phyloP scores from a whole-genome alignment of 139 green algal genomes.

The Micractinium conductrix region DNA sequence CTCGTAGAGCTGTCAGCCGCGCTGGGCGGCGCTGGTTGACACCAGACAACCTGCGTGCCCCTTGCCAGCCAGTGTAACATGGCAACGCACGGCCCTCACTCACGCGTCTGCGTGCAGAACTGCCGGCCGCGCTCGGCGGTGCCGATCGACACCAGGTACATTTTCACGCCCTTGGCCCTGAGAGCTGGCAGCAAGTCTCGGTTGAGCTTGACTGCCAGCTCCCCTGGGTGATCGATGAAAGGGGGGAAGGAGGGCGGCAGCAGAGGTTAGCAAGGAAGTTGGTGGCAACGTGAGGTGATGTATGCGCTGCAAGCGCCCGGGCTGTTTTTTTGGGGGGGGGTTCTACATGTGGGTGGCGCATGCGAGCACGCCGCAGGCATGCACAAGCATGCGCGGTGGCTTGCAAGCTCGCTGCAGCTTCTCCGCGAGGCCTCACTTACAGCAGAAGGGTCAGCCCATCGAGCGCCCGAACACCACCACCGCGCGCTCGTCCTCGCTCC shows the following conservation, averaged over 20 bases:
- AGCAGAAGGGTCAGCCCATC: slow-evolving; percentile 80
- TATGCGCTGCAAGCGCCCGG: neutral
- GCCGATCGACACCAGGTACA: slow-evolving; percentile 84
- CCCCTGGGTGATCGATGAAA: slow-evolving; percentile 18
- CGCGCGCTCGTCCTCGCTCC: slow-evolving; percentile 59
- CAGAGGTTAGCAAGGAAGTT: neutral
- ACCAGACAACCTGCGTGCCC: neutral
- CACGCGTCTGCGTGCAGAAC: slow-evolving; percentile 75
- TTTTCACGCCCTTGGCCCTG: slow-evolving; percentile 63
- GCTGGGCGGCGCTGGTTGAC: slow-evolving; percentile 44
- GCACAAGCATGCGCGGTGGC: neutral
- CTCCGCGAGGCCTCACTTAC: neutral
- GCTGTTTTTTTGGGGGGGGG: too few species aligned
- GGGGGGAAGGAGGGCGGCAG: neutral
- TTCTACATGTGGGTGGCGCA: neutral
- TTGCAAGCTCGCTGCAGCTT: neutral
- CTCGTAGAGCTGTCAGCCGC: slow-evolving; percentile 70
- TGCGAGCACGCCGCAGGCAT: neutral
- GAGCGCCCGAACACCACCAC: slow-evolving; percentile 72
- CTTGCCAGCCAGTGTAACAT: neutral
- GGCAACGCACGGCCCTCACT: neutral
- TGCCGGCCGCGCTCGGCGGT: slow-evolving; percentile 62
- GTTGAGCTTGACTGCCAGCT: slow-evolving; percentile 79
- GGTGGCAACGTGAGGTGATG: neutral
- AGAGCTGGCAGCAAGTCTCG: slow-evolving; percentile 81